Conservation (phyloP, 2,329 filamentous ascomycete genomes). For the Nemania sp. region DNA sequence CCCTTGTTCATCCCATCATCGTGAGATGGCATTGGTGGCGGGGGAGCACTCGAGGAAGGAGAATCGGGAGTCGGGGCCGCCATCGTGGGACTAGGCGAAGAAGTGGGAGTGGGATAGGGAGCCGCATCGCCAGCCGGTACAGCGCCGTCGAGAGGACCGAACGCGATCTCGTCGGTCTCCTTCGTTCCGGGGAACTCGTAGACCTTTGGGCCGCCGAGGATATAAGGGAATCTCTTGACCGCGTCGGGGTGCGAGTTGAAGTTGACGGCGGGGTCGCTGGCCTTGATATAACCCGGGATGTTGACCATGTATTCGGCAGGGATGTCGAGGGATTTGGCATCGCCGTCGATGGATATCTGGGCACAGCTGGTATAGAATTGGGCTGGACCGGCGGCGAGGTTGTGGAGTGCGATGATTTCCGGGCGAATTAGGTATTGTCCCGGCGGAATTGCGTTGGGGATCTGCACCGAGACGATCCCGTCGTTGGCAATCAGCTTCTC, state of each 20-base stretch:
- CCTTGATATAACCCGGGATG: slow-evolving; percentile 27
- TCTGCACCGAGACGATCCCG: slow-evolving; percentile 51
- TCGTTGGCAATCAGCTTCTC: slow-evolving; percentile 50
- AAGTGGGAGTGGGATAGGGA: too few relatives aligned
- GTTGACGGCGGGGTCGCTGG: slow-evolving; percentile 22
- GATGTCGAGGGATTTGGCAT: slow-evolving; percentile 23
- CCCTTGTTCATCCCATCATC: too few relatives aligned
- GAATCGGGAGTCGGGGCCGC: too few relatives aligned
- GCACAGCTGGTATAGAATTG: slow-evolving; percentile 45
- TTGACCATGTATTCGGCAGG: slow-evolving; percentile 39
- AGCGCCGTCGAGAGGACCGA: too few relatives aligned
- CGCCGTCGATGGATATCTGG: slow-evolving; percentile 2
- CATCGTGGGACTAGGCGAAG: too few relatives aligned
- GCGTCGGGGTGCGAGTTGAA: slow-evolving; percentile 24
- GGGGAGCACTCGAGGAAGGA: too few relatives aligned
- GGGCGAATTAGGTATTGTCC: slow-evolving; percentile 62
- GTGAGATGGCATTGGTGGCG: too few relatives aligned
- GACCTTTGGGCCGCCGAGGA: slow-evolving; percentile 5
- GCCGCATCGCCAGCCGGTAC: too few relatives aligned
- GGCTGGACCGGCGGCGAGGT: slow-evolving; percentile 39
- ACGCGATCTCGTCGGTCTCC: slow-evolving; percentile 1
- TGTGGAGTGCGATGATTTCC: slow-evolving; percentile 60
- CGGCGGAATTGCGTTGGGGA: slow-evolving; percentile 53
- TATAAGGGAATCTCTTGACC: slow-evolving; percentile 18
- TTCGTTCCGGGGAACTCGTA: slow-evolving; percentile 11